These are phyloP conservation scores for Cotoneaster glaucophyllus DNA, from an alignment of 306 rosid genomes.

Conservation along the genomic window DNA sequence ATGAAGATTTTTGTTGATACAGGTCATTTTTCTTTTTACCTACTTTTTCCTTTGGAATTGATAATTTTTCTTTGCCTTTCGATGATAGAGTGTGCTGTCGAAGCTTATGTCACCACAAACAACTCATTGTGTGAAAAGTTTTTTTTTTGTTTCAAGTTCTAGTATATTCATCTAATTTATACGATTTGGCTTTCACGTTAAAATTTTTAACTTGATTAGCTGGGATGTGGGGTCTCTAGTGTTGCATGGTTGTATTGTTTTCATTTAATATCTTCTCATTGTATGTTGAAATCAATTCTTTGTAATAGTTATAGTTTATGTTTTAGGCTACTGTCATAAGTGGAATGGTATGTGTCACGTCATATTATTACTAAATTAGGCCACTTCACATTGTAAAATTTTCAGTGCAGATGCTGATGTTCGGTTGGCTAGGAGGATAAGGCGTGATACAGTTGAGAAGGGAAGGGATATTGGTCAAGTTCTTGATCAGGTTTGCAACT, in stretches of 20 bases:
- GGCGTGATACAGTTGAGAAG: constrained; percentile 84
- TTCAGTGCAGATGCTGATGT: constrained; percentile 99
- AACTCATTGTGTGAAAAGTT: not conserved
- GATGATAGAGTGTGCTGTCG: not conserved
- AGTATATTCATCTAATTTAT: not conserved
- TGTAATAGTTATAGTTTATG: not conserved
- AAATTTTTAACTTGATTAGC: not conserved
- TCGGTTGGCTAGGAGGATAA: constrained; percentile 96
- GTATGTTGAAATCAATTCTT: not conserved
- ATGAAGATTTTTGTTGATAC: constrained; percentile 99
- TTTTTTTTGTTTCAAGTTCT: not conserved
- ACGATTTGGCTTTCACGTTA: not conserved
- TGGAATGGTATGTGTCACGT: constrained; percentile 4
- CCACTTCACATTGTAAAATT: constrained; percentile 64
- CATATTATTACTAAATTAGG: constrained; percentile 35
- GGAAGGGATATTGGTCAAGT: constrained; percentile 80
- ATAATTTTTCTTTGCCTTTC: not conserved
- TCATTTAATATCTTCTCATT: not conserved
- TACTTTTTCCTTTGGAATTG: not conserved
- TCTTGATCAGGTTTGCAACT: constrained; percentile 80
- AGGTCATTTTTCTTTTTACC: constrained; percentile 57
- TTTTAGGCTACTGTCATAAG: not conserved
- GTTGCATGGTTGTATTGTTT: not conserved
- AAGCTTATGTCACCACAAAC: not conserved
- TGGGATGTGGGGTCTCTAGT: not conserved